phyloP scores from a whole-genome alignment of 306 rosid genomes.

The Dryas alaskensis region DNA sequence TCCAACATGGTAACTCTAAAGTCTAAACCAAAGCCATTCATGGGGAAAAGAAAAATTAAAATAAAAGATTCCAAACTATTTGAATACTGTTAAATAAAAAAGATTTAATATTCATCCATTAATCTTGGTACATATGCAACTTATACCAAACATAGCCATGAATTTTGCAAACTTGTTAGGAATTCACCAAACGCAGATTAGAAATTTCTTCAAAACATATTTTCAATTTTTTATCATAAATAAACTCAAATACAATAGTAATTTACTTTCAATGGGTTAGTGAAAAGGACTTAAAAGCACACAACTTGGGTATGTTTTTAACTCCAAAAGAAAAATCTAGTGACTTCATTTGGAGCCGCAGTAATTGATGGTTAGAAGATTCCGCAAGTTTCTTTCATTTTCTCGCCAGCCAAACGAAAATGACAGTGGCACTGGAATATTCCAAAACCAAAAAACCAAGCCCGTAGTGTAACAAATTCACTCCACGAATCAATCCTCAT shows the following conservation, averaged over 20 bases:
- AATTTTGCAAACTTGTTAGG: neutral
- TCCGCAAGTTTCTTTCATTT: slow-evolving; percentile 25
- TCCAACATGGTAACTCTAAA: neutral
- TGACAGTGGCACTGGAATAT: slow-evolving; percentile 35
- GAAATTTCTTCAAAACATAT: neutral
- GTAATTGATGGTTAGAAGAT: neutral
- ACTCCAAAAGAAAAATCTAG: neutral
- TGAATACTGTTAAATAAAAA: neutral
- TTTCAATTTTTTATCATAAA: neutral
- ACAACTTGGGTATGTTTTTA: neutral
- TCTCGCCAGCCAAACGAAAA: slow-evolving; percentile 48
- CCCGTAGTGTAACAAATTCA: neutral
- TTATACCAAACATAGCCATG: neutral
- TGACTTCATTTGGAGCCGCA: neutral
- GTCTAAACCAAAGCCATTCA: neutral
- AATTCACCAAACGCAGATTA: neutral
- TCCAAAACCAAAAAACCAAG: slow-evolving; percentile 5
- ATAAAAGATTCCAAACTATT: neutral
- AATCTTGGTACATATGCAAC: neutral
- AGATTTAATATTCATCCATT: neutral
- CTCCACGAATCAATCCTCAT: slow-evolving; percentile 3
- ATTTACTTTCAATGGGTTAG: neutral
- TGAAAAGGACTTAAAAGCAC: slow-evolving; percentile 9
- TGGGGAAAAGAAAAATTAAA: neutral
- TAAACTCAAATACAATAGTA: neutral